Conservation (phyloP, 2,329 filamentous ascomycete species). For the Neofusicoccum laricinum region DNA sequence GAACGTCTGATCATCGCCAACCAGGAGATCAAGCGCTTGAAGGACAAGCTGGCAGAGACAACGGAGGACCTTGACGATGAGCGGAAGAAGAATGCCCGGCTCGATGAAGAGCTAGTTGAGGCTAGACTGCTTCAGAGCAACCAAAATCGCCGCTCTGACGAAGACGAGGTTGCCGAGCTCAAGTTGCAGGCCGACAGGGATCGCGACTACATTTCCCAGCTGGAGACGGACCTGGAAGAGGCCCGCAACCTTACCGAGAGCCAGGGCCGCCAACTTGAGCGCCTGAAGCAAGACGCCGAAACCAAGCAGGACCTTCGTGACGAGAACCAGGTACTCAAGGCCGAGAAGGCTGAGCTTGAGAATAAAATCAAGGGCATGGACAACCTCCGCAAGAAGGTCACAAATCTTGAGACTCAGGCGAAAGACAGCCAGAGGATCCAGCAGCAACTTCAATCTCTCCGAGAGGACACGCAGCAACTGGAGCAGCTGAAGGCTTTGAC, state of each 20-base stretch:
- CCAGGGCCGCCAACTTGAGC: slow-evolving; percentile 46
- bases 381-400: slow-evolving; percentile 54
- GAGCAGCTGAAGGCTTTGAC: slow-evolving; percentile 45
- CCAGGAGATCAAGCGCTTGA: slow-evolving; percentile 44
- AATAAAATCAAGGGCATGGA: slow-evolving; percentile 51
- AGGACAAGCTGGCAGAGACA: slow-evolving; percentile 39
- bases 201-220: slow-evolving; percentile 48
- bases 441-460: slow-evolving; percentile 44
- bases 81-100: slow-evolving; percentile 40
- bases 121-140: slow-evolving; percentile 45
- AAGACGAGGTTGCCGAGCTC: slow-evolving; percentile 44
- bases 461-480: slow-evolving; percentile 44
- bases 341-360: slow-evolving; percentile 48
- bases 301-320: slow-evolving; percentile 50
- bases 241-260: slow-evolving; percentile 44
- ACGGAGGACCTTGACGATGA: slow-evolving; percentile 42
- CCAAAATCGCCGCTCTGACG: slow-evolving; percentile 36
- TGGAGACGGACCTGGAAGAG: slow-evolving; percentile 46
- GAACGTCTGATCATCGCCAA: slow-evolving; percentile 49
- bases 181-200: slow-evolving; percentile 45
- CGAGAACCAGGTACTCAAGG: slow-evolving; percentile 47
- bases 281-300: slow-evolving; percentile 40
- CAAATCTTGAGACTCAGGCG: slow-evolving; percentile 47
- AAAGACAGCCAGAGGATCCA: slow-evolving; percentile 42
- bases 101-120: slow-evolving; percentile 49